Conservation (phyloP, 371 early-diverging fungal genomes). For the Dinochytrium kinnereticum region DNA sequence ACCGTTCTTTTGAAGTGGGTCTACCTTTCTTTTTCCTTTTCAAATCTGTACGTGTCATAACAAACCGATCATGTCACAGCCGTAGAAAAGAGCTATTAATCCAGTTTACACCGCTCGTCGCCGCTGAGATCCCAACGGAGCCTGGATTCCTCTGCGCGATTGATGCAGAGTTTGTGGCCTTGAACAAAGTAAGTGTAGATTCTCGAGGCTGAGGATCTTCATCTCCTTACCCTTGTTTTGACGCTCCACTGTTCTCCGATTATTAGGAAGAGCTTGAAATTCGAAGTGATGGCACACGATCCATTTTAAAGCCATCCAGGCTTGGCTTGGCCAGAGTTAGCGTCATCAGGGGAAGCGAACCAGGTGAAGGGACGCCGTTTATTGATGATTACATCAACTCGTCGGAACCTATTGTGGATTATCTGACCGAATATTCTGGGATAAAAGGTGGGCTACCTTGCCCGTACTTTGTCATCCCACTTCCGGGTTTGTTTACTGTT, state of each 20-base stretch:
- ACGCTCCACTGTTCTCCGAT: not conserved
- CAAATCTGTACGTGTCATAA: constrained; percentile 21
- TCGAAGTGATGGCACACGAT: constrained; percentile 87
- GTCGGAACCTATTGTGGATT: constrained; percentile 84
- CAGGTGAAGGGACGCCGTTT: constrained; percentile 76
- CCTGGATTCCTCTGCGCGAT: constrained; percentile 79
- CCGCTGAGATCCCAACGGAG: constrained; percentile 65
- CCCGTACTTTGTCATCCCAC: not conserved
- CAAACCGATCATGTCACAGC: constrained; percentile 26
- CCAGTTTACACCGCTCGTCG: constrained; percentile 56
- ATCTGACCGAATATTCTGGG: constrained; percentile 90
- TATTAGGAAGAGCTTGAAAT: constrained; percentile 85
- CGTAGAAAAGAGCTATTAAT: constrained; percentile 59
- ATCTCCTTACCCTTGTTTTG: not conserved
- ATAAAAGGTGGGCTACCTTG: constrained; percentile 62
- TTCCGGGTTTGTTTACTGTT: constrained; percentile 1
- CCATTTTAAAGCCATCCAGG: constrained; percentile 78
- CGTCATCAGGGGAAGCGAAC: constrained; percentile 81
- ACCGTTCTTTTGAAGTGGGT: constrained; percentile 25
- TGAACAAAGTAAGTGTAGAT: constrained; percentile 76
- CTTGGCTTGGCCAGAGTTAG: constrained; percentile 88
- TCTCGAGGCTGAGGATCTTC: not conserved
- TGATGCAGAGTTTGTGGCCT: constrained; percentile 94
- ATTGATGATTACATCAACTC: constrained; percentile 94
- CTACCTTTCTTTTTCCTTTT: constrained; percentile 12